Evolutionary conservation across 345 rosid genomes (phyloP).

Genomic region (Camelina laxa): DNA sequence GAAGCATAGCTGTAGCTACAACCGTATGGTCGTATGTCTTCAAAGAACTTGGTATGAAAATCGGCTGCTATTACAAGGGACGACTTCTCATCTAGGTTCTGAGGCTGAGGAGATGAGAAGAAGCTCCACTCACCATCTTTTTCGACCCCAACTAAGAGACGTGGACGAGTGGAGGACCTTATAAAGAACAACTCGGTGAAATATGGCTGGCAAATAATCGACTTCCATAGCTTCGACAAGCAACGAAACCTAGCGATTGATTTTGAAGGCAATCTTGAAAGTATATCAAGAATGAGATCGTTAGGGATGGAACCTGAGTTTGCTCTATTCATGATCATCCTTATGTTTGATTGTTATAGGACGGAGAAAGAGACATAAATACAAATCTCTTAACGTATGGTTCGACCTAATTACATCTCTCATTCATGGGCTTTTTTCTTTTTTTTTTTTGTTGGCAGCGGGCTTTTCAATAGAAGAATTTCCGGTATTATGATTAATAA

Average conservation of each 20-base stretch:
- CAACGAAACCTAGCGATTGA: not conserved
- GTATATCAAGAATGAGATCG: not conserved
- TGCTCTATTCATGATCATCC: not conserved
- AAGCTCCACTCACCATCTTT: not conserved
- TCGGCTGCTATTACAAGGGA: not conserved
- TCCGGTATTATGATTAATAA: too few relatives aligned
- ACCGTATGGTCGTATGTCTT: too few relatives aligned
- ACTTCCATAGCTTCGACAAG: constrained; percentile 10
- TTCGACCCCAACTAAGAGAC: not conserved
- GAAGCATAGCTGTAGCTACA: too few relatives aligned
- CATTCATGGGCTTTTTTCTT: too few relatives aligned
- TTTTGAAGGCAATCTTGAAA: constrained; percentile 9
- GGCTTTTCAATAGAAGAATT: too few relatives aligned
- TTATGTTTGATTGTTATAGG: not conserved
- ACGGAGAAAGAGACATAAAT: too few relatives aligned
- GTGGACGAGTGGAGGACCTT: not conserved
- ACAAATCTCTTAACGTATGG: too few relatives aligned
- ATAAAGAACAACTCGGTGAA: not conserved
- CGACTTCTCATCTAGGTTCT: not conserved
- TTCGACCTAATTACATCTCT: too few relatives aligned
- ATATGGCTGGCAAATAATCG: not conserved
- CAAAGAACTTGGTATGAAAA: not conserved
- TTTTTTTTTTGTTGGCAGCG: too few relatives aligned
- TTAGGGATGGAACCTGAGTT: not conserved
- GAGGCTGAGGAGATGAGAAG: not conserved